phyloP scores from a whole-genome alignment of 1,139 yeast genomes.

The Kurtzmaniella quercitrusa region DNA sequence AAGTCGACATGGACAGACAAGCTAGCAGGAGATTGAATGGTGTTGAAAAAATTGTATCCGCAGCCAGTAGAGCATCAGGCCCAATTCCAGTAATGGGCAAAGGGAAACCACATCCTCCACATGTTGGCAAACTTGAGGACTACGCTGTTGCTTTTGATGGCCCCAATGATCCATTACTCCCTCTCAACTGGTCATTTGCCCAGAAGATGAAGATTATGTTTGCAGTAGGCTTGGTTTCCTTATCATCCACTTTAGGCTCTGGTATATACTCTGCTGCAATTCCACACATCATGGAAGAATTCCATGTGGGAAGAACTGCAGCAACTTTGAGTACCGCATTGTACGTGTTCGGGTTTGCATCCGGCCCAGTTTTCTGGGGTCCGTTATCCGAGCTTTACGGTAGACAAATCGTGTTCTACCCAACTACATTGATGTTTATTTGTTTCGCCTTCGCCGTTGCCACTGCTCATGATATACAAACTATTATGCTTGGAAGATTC shows the following conservation, averaged over 20 bases:
- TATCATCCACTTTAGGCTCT: constrained; percentile 49
- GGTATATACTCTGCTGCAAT: constrained; percentile 59
- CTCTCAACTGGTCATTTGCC: constrained; percentile 52
- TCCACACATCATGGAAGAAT: constrained; percentile 34
- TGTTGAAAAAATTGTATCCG: constrained; percentile 20
- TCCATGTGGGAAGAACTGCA: constrained; percentile 50
- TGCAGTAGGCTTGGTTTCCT: constrained; percentile 31
- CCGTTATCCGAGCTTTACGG: constrained; percentile 78
- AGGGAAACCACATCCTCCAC: constrained; percentile 49
- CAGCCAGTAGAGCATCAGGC: constrained; percentile 20
- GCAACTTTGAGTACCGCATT: constrained; percentile 65
- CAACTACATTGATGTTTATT: constrained; percentile 52
- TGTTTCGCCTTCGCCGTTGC: constrained; percentile 70
- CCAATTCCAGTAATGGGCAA: constrained; percentile 51
- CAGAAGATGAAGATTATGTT: constrained; percentile 38
- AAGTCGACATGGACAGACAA: constrained; percentile 11
- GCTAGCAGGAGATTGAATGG: constrained; percentile 21
- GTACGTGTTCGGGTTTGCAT: constrained; percentile 76
- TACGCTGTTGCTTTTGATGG: constrained; percentile 60
- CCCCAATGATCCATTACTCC: constrained; percentile 56
- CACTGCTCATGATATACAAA: constrained; percentile 67
- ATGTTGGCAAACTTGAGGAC: constrained; percentile 44
- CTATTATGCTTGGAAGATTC: constrained; percentile 68
- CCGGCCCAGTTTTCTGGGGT: constrained; percentile 80
- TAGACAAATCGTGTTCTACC: constrained; percentile 52